Evolutionary conservation across 257 asterid species (phyloP), one percentile per base, ranked within the genome.

Genomic region (Solanum dulcamara): DNA sequence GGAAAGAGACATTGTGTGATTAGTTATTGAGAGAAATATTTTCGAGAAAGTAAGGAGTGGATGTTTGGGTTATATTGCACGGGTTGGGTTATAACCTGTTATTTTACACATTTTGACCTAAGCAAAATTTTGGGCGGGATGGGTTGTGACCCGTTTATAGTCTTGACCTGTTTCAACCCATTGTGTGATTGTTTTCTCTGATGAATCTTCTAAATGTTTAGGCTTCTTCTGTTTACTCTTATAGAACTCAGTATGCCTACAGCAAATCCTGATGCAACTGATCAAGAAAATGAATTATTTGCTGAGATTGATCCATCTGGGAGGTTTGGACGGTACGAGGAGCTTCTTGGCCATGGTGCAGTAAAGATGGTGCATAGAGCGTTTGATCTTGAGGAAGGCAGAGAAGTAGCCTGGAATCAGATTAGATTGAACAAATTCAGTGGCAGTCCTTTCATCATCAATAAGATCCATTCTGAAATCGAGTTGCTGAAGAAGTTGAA

Each of bases 251-350:
- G 55, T n/a, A 74, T 74, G 81, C 81, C 81, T 6, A 74, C 57
- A 12, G 81, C 57, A 74, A 40, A 24, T 74, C 81, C 55, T 74
- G 57, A 70, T 35, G 79, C 46, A 37, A 70, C 48, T 70, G 79
- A 74, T 74, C 35, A 83, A 83, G 85, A 83, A 48, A 38, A 33
- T 26, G 85, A 83, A 44, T 37, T 55, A 38, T 83, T 83, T 42
- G 81, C 75, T 28, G 85, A 83, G 80, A 32, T 83, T 83, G 85
- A 83, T 83, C 85, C 85, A 28, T 64, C 81, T 8, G 85, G 85
- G 44, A 44, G 85, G 46, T 83, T 83, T 64, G 85, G 85, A 70
- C 60, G 85, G 18, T 83, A 83, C 50, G 18, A 37, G 17, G 85
- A 83, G 20, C 85, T 83, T 0, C 81, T 83, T 10, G 85, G 85